Base-by-base conservation (phyloP, 2,329 filamentous ascomycete genomes). In the Venturia aucupariae region DNA sequence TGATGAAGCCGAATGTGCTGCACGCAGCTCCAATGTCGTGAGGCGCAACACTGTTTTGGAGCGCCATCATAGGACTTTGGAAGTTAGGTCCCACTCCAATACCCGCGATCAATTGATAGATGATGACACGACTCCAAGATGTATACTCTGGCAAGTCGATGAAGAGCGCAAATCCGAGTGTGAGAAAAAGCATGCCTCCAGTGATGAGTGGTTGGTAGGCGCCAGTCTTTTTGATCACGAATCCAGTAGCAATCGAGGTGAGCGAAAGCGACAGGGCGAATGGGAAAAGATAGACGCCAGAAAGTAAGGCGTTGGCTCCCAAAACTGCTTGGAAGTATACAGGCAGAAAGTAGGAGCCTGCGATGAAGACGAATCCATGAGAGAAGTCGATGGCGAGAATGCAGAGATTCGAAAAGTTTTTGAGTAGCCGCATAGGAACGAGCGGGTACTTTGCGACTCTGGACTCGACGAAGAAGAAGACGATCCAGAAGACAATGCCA, bases 311-410 rank as follows among this genome's bases (percentile, higher is more conserved):
- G 0, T 82, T 81, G 2, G 85, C 85, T 60, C 88, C 82, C 48
- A 90, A 80, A 62, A 90, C 86, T 61, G 86, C 83, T 75, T 95
- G 90, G 76, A 92, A 93, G 78, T 95, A 96, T 1, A 96, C 81
- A 0, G 90, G 90, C 6, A 95, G 80, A 77, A 90, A 95, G 79
- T 92, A 95, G 67, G 84, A 85, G 38, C 84, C 85, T 0, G 87
- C 84, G 71, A 93, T 91, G 78, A 92, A 93, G 67, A 89, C 85
- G 68, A 88, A 84, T 51, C 87, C 87, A 72, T 96, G 90, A 66
- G 84, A 81, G 76, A 91, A 90, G 68, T 85, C 86, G 51, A 89
- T 79, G 2, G 77, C 75, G 19, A 92, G 84, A 2, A 85, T 80
- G 13, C 87, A 85, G 38, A 88, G 71, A 72, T 90, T 92, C 35